A percentile compares a stretch with the other conserved stretches of the same genome.
Evolutionary conservation across 2,329 filamentous ascomycete species (phyloP).

Genomic region (Fusarium chlamydosporum): DNA sequence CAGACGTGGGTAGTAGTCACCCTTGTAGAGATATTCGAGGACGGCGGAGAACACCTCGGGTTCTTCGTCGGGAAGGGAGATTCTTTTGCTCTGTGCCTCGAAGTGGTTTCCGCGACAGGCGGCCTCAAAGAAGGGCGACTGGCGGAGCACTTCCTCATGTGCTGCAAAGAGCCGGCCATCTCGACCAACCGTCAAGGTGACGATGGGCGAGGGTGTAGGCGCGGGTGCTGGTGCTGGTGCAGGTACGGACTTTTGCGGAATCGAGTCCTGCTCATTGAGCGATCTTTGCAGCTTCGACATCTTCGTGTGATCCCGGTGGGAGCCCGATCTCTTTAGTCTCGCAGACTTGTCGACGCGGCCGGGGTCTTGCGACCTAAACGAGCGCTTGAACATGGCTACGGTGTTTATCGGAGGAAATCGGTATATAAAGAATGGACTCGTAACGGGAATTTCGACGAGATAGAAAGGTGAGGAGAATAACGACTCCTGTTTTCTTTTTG

Average conservation of each 20-base stretch:
- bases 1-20: conserved; percentile 93
- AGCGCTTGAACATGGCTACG: conserved; percentile 89
- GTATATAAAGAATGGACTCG: conserved; percentile 50
- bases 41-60: conserved; percentile 93
- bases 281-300: conserved; percentile 88
- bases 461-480: conserved; percentile 24
- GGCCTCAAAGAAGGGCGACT: conserved; percentile 86
- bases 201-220: conserved; percentile 75
- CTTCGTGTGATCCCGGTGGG: conserved; percentile 80
- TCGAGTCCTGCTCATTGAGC: conserved; percentile 70
- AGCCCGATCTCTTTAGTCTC: conserved; percentile 77
- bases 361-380: conserved; percentile 82
- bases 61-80: conserved; percentile 81
- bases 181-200: conserved; percentile 86
- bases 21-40: conserved; percentile 97
- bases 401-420: conserved; percentile 44
- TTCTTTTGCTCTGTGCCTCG: conserved; percentile 82
- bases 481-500: conserved; percentile 40
- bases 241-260: conserved; percentile 42
- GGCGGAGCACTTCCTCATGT: conserved; percentile 90
- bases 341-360: conserved; percentile 86
- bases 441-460: conserved; percentile 43
- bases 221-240: conserved; percentile 35
- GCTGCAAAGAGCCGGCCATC: conserved; percentile 94
- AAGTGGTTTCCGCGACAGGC: conserved; percentile 80